Conservation (phyloP, 768 basidiomycete species). For the Infundibulicybe gibba region DNA sequence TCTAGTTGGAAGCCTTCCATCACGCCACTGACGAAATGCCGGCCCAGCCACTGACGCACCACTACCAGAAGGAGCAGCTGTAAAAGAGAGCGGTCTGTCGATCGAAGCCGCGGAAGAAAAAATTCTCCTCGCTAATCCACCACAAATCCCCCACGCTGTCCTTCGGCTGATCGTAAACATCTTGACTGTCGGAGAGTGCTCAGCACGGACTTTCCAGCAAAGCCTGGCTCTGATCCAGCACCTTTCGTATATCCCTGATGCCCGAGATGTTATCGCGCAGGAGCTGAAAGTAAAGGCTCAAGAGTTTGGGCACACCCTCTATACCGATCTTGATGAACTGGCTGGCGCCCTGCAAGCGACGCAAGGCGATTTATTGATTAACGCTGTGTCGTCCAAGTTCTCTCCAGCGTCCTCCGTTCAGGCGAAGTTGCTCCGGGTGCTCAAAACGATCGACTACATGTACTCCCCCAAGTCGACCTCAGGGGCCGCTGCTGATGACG, state of each 20-base stretch:
- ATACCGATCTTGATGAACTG: conserved; percentile 76
- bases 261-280: conserved; percentile 83
- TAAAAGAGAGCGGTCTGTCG: conserved; percentile 17
- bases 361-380: conserved; percentile 52
- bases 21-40: background rate
- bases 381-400: conserved; percentile 81
- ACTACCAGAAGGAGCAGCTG: conserved; percentile 6
- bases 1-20: conserved; percentile 11
- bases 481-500: conserved; percentile 40
- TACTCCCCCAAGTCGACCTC: conserved; percentile 52
- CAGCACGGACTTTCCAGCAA: conserved; percentile 93
- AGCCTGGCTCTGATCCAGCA: conserved; percentile 91
- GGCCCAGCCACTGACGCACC: background rate
- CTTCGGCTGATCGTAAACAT: conserved; percentile 94
- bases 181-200: conserved; percentile 95
- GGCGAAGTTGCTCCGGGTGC: conserved; percentile 91
- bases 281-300: conserved; percentile 87
- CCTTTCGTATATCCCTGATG: conserved; percentile 83
- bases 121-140: conserved; percentile 62
- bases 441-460: conserved; percentile 98
- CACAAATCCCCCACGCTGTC: conserved; percentile 81
- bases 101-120: conserved; percentile 42
- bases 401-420: conserved; percentile 92
- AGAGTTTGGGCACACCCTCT: conserved; percentile 76
- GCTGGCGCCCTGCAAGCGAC: conserved; percentile 56